phyloP scores from a whole-genome alignment of 83 land plant genomes.

The Isoetes engelmannii region DNA sequence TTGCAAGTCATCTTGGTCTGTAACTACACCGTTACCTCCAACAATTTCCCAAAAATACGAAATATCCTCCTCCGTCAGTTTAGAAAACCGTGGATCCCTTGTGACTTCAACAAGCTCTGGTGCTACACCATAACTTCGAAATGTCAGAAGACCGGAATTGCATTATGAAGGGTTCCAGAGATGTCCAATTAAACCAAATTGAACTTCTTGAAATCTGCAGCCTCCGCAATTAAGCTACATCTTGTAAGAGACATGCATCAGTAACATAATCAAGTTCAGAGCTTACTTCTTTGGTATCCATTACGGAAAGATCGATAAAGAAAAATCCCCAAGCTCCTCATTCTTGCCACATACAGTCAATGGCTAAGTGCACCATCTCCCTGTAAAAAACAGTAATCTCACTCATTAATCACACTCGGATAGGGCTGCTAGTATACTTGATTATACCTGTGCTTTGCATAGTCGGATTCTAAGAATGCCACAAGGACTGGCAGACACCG shows the following conservation, averaged over 20 bases:
- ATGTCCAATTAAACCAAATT: too few relatives aligned
- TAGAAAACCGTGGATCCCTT: conserved; percentile 52
- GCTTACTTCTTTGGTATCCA: too few relatives aligned
- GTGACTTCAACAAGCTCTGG: too few relatives aligned
- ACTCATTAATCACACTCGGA: neutral
- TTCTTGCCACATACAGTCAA: conserved; percentile 93
- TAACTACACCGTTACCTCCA: conserved; percentile 68
- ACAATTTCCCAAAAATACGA: conserved; percentile 46
- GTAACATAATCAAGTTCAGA: too few relatives aligned
- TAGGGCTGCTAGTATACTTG: neutral
- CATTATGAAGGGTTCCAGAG: too few relatives aligned
- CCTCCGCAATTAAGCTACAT: too few relatives aligned
- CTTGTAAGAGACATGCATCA: too few relatives aligned
- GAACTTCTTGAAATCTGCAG: too few relatives aligned
- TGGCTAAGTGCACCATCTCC: conserved; percentile 98
- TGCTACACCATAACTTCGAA: too few relatives aligned
- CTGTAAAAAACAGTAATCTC: conserved; percentile 29
- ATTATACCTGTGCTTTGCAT: conserved; percentile 81
- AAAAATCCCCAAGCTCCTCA: too few relatives aligned
- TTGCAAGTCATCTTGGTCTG: conserved; percentile 61
- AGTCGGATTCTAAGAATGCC: conserved; percentile 88
- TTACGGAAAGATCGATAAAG: too few relatives aligned
- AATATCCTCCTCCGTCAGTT: conserved; percentile 51
- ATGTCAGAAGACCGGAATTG: too few relatives aligned
- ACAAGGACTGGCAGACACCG: conserved; percentile 89